Evolutionary conservation across 2,329 filamentous ascomycete genomes (phyloP).

Genomic region (Aspergillus sp.): DNA sequence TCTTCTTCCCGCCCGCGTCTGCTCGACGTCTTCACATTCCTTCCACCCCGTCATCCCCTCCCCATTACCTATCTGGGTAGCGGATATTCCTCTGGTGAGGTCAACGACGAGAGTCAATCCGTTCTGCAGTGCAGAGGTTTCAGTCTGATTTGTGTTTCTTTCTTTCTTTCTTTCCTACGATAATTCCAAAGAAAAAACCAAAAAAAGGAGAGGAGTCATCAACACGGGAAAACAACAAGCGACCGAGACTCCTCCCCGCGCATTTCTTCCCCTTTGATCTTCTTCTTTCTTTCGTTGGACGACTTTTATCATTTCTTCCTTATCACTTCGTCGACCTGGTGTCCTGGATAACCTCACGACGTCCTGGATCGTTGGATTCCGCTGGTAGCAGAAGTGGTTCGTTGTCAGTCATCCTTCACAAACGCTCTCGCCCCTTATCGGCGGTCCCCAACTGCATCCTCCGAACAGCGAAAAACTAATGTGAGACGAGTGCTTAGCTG

Average conservation of each 20-base stretch:
- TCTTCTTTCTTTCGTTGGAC: conserved; percentile 5
- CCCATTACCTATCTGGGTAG: conserved; percentile 22
- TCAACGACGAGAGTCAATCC: conserved; percentile 15
- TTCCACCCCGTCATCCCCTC: conserved; percentile 19
- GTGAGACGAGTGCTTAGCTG: conserved; percentile 14
- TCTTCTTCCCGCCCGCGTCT: conserved; percentile 23
- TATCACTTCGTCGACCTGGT: conserved; percentile 17
- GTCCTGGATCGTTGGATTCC: conserved; percentile 15
- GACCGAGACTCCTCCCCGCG: conserved; percentile 1
- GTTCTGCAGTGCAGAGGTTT: conserved; percentile 29
- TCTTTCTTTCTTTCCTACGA: background rate
- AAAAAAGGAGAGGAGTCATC: conserved; percentile 17
- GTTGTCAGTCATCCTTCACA: conserved; percentile 10
- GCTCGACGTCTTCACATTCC: conserved; percentile 20
- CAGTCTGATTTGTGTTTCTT: conserved; percentile 2
- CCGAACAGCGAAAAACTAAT: conserved; percentile 15
- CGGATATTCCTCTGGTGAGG: conserved; percentile 21
- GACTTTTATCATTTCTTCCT: conserved; percentile 14
- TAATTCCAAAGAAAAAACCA: conserved; percentile 7
- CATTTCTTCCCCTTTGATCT: conserved; percentile 6
- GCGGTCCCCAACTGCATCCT: conserved; percentile 9
- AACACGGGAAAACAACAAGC: conserved; percentile 12
- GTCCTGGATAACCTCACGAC: conserved; percentile 9
- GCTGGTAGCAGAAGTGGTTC: conserved; percentile 5
- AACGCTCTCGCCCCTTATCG: conserved; percentile 14